A percentile compares a stretch with the other conserved stretches of the same genome.
Conservation (phyloP, 352 stramenopile species). For the Albugo candida region DNA sequence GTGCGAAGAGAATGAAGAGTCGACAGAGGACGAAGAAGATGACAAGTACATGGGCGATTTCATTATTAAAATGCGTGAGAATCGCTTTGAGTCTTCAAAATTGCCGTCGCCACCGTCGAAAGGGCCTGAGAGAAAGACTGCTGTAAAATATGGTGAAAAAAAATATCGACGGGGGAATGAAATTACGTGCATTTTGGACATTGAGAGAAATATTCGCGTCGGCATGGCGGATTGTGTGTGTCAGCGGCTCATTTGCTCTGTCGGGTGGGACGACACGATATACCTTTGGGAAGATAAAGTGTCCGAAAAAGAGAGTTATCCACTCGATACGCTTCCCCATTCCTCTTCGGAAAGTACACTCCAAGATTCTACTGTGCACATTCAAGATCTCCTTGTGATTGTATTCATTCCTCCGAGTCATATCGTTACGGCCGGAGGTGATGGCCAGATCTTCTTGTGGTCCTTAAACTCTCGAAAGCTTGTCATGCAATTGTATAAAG, state of each 20-base stretch:
- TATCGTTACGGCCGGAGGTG: constrained; percentile 39
- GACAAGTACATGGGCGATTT: too few species aligned
- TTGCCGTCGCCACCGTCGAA: neutral
- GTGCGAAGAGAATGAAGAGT: neutral
- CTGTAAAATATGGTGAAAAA: constrained; percentile 1
- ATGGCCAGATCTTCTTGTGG: constrained; percentile 58
- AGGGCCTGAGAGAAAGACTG: neutral
- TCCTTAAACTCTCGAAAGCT: constrained; percentile 61
- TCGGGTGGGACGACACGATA: constrained; percentile 65
- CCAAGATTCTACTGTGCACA: constrained; percentile 21
- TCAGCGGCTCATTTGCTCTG: constrained; percentile 58
- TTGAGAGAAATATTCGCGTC: constrained; percentile 54
- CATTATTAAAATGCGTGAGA: too few species aligned
- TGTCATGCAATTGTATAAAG: constrained; percentile 38
- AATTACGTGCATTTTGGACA: constrained; percentile 64
- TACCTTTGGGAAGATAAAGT: constrained; percentile 76
- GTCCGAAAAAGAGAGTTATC: constrained; percentile 42
- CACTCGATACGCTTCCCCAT: constrained; percentile 30
- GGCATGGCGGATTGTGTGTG: constrained; percentile 71
- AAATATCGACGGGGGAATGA: constrained; percentile 49
- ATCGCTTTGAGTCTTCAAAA: too few species aligned
- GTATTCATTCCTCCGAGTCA: constrained; percentile 52
- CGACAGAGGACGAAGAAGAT: neutral
- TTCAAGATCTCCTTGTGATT: constrained; percentile 44
- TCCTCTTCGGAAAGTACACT: constrained; percentile 10